Base-by-base conservation (phyloP, 768 basidiomycete species). In the Collybia nuda region DNA sequence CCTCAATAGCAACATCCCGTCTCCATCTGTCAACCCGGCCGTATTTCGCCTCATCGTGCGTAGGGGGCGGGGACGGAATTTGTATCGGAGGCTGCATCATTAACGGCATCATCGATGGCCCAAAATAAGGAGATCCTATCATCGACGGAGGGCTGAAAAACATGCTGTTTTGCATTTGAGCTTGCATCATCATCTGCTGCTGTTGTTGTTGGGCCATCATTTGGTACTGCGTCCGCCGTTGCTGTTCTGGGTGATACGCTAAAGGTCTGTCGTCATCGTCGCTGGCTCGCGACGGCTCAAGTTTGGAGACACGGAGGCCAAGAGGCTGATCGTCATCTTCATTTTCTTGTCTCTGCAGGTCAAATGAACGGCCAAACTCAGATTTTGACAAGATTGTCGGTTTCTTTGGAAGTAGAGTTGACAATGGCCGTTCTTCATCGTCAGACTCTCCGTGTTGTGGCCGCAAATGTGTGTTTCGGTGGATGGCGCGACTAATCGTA, bases 1-100 rank as follows among this genome's bases (percentile, higher is more conserved):
- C 85, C 56, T 88, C 88, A 9, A 86, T 81, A 15, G 80, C 83
- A 40, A 93, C 88, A 58, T 89, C 82, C 54, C 78, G 83, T 56
- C 90, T 81, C 90, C 90, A 93, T 53, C 80, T 79, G 64, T 93
- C 90, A 22, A 93, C 90, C 3, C 80, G 74, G 7, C 78, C 80
- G 54, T 77, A 86, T 62, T 90, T 92, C 29, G 72, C 75, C 35
- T 79, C 70, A 51, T 92, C 90, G 19, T 78, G 79, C 36, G 76
- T 61, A 7, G 83, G 84, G 12, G 86, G 85, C 21, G 86, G 85
- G 1, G 85, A 83, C 26, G 82, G 77, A 28, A 75, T 67, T 15
- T 68, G 65, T 63, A 79, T 65, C 46, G 76, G 69, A 60, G 74
- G 66, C 55, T 57, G 59, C 62, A 74, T 69, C 51, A 79, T 72